Conservation (phyloP, 176 grass and related monocot genomes). For the Saccharum officinarum region DNA sequence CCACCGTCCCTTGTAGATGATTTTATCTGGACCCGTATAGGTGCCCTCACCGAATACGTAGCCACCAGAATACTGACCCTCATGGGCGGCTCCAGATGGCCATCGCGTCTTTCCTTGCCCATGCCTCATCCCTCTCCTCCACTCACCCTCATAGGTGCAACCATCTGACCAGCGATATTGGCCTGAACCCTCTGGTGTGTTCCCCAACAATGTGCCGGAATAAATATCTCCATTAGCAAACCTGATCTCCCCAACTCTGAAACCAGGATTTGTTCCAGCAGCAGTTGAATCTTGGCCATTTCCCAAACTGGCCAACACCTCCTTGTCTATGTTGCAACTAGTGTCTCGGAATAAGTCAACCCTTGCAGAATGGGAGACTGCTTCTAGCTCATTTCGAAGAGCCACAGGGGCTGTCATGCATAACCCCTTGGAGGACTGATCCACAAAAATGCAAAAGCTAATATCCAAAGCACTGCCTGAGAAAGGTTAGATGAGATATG, state of each 20-base stretch:
- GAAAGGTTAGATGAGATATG: conserved; percentile 19
- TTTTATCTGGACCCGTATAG: conserved; percentile 51
- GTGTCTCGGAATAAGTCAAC: conserved; percentile 42
- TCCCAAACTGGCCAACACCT: conserved; percentile 35
- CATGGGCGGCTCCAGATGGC: conserved; percentile 63
- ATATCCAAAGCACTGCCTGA: conserved; percentile 11
- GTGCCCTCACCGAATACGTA: conserved; percentile 85
- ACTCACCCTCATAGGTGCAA: conserved; percentile 78
- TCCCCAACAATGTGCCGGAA: conserved; percentile 66
- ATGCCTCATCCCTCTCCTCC: conserved; percentile 84
- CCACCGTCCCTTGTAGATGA: conserved; percentile 79
- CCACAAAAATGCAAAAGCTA: background rate
- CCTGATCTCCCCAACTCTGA: conserved; percentile 57
- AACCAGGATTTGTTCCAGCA: conserved; percentile 42
- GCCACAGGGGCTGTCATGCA: conserved; percentile 90
- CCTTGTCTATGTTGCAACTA: conserved; percentile 57
- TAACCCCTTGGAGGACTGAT: background rate
- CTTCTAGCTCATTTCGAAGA: conserved; percentile 53
- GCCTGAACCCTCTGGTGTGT: conserved; percentile 73
- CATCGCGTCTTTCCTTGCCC: conserved; percentile 76
- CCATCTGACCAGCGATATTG: conserved; percentile 78
- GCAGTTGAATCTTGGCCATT: conserved; percentile 56
- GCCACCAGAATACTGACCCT: conserved; percentile 80
- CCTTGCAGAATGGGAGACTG: conserved; percentile 51
- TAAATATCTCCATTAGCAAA: conserved; percentile 73